phyloP scores from a whole-genome alignment of 1,284 basidiomycete genomes.

The Boletus hoseneyae region DNA sequence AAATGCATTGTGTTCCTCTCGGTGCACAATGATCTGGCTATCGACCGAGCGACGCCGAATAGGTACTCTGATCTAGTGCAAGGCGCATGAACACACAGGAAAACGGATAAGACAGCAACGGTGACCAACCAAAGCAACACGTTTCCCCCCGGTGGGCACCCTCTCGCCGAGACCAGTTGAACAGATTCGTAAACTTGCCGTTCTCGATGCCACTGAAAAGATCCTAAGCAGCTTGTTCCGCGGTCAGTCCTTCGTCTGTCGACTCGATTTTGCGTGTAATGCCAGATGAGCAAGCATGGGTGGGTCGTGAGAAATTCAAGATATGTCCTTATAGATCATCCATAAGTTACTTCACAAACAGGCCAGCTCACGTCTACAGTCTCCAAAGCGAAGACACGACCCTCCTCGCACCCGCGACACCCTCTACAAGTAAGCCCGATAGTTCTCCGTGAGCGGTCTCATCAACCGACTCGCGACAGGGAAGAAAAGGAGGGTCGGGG shows the following conservation, averaged over 20 bases:
- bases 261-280: slow-evolving; percentile 83
- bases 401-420: slow-evolving; percentile 60
- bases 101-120: background rate
- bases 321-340: slow-evolving; percentile 17
- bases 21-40: slow-evolving; percentile 24
- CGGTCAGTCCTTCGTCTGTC: slow-evolving; percentile 61
- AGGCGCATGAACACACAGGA: background rate
- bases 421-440: slow-evolving; percentile 60
- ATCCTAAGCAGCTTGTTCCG: slow-evolving; percentile 63
- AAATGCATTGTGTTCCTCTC: slow-evolving; percentile 30
- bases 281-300: too few relatives aligned
- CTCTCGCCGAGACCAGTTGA: too few relatives aligned
- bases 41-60: slow-evolving; percentile 34
- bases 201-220: slow-evolving; percentile 72
- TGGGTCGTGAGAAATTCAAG: slow-evolving; percentile 20
- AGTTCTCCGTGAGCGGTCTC: slow-evolving; percentile 5
- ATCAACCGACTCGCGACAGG: slow-evolving; percentile 33
- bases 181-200: too few relatives aligned
- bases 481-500: slow-evolving; percentile 42
- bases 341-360: slow-evolving; percentile 13
- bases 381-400: slow-evolving; percentile 50
- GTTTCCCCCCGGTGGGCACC: too few relatives aligned
- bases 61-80: slow-evolving; percentile 27
- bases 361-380: slow-evolving; percentile 31
- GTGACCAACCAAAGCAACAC: slow-evolving; percentile 23